Evolutionary conservation across 305 asterid species (phyloP).

Genomic region (Striga hermonthica): DNA sequence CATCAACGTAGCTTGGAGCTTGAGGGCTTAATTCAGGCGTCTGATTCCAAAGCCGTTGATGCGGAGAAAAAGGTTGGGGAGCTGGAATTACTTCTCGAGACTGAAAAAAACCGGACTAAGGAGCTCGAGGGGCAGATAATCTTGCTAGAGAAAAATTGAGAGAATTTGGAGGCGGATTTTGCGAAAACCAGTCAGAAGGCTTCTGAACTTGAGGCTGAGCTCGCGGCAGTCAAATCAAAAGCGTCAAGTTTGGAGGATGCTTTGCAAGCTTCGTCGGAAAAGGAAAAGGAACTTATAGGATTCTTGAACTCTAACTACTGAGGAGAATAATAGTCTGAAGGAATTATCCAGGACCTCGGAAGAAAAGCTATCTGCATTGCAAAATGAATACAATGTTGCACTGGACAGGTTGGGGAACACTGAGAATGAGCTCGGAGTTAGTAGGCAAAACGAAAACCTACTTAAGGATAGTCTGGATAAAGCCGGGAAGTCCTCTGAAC

Average conservation of each 20-base stretch:
- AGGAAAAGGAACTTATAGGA: conserved; percentile 56
- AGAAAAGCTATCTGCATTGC: conserved; percentile 53
- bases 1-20: conserved; percentile 71
- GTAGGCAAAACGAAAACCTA: conserved; percentile 55
- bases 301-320: conserved; percentile 42
- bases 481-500: conserved; percentile 44
- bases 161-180: conserved; percentile 51
- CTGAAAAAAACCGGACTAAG: conserved; percentile 37
- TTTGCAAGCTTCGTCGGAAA: conserved; percentile 54
- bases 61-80: conserved; percentile 47
- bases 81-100: conserved; percentile 35
- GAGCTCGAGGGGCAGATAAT: conserved; percentile 61
- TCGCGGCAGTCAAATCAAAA: conserved; percentile 54
- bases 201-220: conserved; percentile 66
- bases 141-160: conserved; percentile 47
- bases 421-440: conserved; percentile 58
- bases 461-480: conserved; percentile 62
- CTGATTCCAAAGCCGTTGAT: conserved; percentile 66
- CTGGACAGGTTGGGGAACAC: conserved; percentile 60
- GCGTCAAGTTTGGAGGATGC: conserved; percentile 65
- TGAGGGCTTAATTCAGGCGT: conserved; percentile 61
- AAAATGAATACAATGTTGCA: conserved; percentile 49
- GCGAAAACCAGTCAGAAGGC: conserved; percentile 41
- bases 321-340: conserved; percentile 64
- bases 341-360: conserved; percentile 47